A percentile compares a stretch with the other conserved stretches of the same genome.
Conservation (phyloP, 805 yeast species). For the Kockiozyma suomiensis region DNA sequence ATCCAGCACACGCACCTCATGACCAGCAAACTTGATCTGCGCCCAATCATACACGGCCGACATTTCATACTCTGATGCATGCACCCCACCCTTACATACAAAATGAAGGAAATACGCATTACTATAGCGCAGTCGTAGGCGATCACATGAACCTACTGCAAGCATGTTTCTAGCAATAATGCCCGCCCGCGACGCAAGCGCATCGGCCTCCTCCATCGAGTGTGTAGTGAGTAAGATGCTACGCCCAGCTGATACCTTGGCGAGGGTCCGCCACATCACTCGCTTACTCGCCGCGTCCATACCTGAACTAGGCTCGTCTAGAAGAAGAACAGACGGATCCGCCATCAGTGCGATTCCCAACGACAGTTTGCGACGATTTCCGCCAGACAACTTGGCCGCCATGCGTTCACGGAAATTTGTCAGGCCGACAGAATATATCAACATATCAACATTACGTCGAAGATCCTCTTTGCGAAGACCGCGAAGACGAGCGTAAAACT, state of each 20-base stretch:
- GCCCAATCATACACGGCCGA: conserved; percentile 31
- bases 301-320: conserved; percentile 47
- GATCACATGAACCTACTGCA: conserved; percentile 41
- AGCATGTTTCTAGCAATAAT: conserved; percentile 40
- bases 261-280: conserved; percentile 44
- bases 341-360: conserved; percentile 44
- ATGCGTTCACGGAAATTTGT: conserved; percentile 39
- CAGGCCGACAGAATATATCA: conserved; percentile 43
- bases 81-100: conserved; percentile 32
- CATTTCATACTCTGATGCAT: conserved; percentile 14
- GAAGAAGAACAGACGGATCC: conserved; percentile 42
- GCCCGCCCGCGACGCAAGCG: conserved; percentile 43
- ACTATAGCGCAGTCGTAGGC: conserved; percentile 38
- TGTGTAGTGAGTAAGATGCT: conserved; percentile 44
- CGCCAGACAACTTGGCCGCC: conserved; percentile 43
- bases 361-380: conserved; percentile 44
- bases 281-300: conserved; percentile 47
- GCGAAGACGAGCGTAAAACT: conserved; percentile 42
- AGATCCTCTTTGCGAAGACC: conserved; percentile 36
- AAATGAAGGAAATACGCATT: conserved; percentile 38
- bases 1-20: conserved; percentile 25
- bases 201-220: conserved; percentile 47
- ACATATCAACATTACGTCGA: conserved; percentile 37
- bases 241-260: conserved; percentile 39
- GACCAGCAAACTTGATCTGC: conserved; percentile 23